Base-by-base conservation (phyloP, 805 yeast species). In the Saccharomycopsis oosterbeekiorum region DNA sequence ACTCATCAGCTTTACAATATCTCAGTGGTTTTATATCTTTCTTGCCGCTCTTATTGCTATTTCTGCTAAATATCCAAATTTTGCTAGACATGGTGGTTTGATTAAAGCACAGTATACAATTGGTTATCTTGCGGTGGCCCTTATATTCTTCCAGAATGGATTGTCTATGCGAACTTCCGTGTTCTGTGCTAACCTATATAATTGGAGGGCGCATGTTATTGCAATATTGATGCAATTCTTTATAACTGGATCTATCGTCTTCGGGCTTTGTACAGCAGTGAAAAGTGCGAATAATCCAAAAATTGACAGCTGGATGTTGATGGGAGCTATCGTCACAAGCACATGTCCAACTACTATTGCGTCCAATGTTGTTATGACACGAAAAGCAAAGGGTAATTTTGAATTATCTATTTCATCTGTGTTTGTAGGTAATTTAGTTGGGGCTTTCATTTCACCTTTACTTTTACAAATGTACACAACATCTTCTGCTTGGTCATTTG, bases 301-400 rank as follows among this genome's bases (percentile, higher is more conserved):
- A n/a, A 88, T 90, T 42, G 85, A 84, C 66, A 78, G 81, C 40
- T 89, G 94, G 89, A 80, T 89, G 66, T 74, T 91, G 24, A 87
- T 87, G 14, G 97, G 97, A 0, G 72, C 91, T 62, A 81, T 91
- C 19, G 86, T 89, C 55, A 88, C 96, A 1, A 88, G 89, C 37
- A 81, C 93, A 12, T 88, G 96, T 71, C 97, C 97, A 36, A 91
- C 97, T 9, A 91, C 97, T 0, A 96, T 91, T 19, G 83, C 92
- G 0, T 89, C 97, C 1, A 91, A 91, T 70, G 97, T 91, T 36
- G 92, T 91, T 36, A 91, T 91, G 97, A 91, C 97, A 5, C 80
- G 84, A 59, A 81, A 81, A 62, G 96, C 97, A 0, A 84, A 86
- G 66, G 97, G 97, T 9, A 89, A 90, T 71, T 92, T 83, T 65